Evolutionary conservation across 2,329 filamentous ascomycete genomes (phyloP).

Genomic region (Colletotrichum sp.): DNA sequence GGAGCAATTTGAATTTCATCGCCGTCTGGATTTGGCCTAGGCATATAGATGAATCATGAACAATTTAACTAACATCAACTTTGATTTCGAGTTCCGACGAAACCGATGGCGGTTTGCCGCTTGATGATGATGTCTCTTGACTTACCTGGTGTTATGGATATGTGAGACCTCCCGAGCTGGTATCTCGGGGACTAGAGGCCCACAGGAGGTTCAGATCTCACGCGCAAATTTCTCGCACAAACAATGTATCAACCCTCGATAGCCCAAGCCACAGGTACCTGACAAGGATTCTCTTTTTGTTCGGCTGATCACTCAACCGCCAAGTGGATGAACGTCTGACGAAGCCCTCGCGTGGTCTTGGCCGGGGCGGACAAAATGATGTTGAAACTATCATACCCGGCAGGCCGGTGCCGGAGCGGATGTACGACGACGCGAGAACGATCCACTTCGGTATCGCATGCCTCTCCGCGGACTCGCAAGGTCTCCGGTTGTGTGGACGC

Average conservation of each 20-base stretch:
- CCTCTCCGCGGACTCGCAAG: background rate
- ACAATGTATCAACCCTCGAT: background rate
- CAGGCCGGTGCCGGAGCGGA: background rate
- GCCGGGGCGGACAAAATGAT: background rate
- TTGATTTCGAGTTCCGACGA: background rate
- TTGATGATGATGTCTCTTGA: background rate
- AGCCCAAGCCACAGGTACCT: background rate
- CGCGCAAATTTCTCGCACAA: accelerated
- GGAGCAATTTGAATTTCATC: background rate
- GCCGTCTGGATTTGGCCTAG: background rate
- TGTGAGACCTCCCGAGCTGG: background rate
- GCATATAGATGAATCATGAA: background rate
- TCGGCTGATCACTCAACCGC: background rate
- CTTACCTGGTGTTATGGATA: background rate
- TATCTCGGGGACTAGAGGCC: background rate
- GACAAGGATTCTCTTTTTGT: background rate
- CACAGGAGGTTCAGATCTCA: background rate
- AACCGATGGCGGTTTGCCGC: background rate
- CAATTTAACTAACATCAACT: background rate
- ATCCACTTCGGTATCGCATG: background rate
- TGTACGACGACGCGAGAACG: background rate
- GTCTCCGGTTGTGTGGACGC: background rate
- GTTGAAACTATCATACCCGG: background rate
- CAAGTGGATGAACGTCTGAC: background rate
- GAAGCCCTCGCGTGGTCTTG: background rate